Conservation (phyloP, 2,329 filamentous ascomycete species). For the Nothophoma quercina region DNA sequence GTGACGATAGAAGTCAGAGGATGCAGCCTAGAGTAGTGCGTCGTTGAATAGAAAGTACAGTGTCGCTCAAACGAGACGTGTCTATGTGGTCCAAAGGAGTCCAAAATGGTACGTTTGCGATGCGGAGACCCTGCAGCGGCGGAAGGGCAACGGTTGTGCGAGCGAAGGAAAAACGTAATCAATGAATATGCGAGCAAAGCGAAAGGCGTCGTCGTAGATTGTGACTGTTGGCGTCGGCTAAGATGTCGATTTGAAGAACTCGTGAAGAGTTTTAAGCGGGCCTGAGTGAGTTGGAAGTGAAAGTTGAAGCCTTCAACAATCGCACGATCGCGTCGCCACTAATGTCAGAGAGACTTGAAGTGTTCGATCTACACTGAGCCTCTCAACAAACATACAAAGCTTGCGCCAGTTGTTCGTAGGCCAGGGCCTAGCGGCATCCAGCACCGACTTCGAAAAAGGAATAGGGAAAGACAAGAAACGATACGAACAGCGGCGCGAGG, state of each 20-base stretch:
- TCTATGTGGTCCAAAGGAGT: neutral
- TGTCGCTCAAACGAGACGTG: neutral
- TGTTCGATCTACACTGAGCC: too few species aligned
- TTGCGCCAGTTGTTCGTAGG: too few species aligned
- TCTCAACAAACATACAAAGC: too few species aligned
- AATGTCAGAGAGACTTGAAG: too few species aligned
- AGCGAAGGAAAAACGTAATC: neutral
- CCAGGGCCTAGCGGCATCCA: neutral
- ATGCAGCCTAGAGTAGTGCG: neutral
- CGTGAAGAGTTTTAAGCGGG: neutral
- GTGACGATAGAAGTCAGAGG: neutral
- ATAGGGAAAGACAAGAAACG: neutral
- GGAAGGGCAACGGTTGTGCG: neutral
- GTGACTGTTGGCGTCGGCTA: neutral
- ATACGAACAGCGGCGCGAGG: neutral
- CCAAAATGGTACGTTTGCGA: neutral
- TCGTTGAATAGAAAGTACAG: neutral
- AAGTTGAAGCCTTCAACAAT: neutral
- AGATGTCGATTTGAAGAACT: neutral
- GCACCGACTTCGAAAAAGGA: neutral
- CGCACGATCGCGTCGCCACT: too few species aligned
- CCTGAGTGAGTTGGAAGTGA: neutral
- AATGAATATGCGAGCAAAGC: neutral
- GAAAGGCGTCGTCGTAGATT: neutral
- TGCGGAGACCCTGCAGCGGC: neutral